These are phyloP conservation scores for Candida multigemmis DNA, from an alignment of 805 yeast genomes.

Conservation along the genomic window DNA sequence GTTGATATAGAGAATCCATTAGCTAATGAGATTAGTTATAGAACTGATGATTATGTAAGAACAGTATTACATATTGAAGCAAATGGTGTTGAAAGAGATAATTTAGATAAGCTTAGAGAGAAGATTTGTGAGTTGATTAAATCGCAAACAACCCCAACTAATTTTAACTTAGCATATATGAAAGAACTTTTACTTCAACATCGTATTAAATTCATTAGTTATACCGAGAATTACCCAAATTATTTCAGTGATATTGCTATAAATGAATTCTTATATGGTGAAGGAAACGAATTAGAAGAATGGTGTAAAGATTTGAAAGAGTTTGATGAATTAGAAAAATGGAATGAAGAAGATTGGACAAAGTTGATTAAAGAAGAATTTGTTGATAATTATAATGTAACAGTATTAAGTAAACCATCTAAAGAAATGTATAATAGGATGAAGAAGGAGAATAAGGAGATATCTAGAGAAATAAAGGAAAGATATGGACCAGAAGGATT, in stretches of 20 bases:
- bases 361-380: constrained; percentile 42
- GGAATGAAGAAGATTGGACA: constrained; percentile 69
- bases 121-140: constrained; percentile 42
- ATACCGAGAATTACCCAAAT: constrained; percentile 56
- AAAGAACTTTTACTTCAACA: constrained; percentile 60
- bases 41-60: constrained; percentile 65
- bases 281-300: constrained; percentile 45
- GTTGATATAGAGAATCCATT: constrained; percentile 79
- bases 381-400: constrained; percentile 52
- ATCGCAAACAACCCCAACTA: constrained; percentile 38
- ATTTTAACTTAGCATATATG: constrained; percentile 58
- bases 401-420: constrained; percentile 70
- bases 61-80: constrained; percentile 51
- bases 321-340: constrained; percentile 45
- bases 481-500: constrained; percentile 56
- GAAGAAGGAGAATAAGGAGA: constrained; percentile 41
- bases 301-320: constrained; percentile 51
- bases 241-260: constrained; percentile 60
- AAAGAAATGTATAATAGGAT: constrained; percentile 41
- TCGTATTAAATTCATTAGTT: constrained; percentile 50
- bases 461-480: constrained; percentile 40
- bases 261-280: constrained; percentile 74
- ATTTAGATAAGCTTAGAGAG: constrained; percentile 43
- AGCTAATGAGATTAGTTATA: constrained; percentile 61
- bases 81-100: constrained; percentile 69